Percentiles rank a stretch among this genome's conserved stretches.
phyloP scores from a whole-genome alignment of 2,329 filamentous ascomycete genomes.

The Cladosporium sp. region DNA sequence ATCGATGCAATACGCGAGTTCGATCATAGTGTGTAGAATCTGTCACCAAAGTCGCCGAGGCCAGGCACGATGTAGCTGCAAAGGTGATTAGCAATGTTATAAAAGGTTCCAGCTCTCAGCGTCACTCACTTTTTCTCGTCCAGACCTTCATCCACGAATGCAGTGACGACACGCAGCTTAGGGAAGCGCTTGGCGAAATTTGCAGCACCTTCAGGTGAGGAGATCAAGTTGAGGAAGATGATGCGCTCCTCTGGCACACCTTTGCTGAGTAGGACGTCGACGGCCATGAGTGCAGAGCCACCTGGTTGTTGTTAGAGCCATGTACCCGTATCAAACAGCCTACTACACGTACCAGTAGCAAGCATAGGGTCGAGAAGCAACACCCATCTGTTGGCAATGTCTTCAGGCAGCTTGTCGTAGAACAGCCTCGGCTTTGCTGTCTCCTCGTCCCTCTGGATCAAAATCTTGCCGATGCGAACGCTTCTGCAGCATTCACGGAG shows the following conservation, averaged over 20 bases:
- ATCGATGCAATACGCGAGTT: no score
- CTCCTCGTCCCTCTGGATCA: slow-evolving; percentile 96
- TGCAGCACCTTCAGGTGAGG: slow-evolving; percentile 87
- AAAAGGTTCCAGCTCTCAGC: neutral
- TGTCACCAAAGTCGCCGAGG: slow-evolving; percentile 89
- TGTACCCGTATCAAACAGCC: neutral
- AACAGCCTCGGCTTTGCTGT: slow-evolving; percentile 88
- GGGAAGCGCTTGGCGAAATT: slow-evolving; percentile 89
- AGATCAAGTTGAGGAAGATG: slow-evolving; percentile 92
- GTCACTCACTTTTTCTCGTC: slow-evolving; percentile 89
- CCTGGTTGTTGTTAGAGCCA: slow-evolving; percentile 47
- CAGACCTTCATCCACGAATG: slow-evolving; percentile 93
- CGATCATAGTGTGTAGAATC: slow-evolving; percentile 83
- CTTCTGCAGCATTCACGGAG: slow-evolving; percentile 93
- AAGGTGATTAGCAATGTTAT: slow-evolving; percentile 30
- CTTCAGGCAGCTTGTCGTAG: slow-evolving; percentile 94
- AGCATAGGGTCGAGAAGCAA: slow-evolving; percentile 98
- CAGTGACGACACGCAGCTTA: slow-evolving; percentile 84
- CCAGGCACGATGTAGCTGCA: slow-evolving; percentile 89
- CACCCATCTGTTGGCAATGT: slow-evolving; percentile 91
- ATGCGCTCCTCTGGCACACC: slow-evolving; percentile 95
- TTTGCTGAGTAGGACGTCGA: slow-evolving; percentile 82
- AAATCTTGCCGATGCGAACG: slow-evolving; percentile 96
- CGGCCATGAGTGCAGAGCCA: slow-evolving; percentile 93
- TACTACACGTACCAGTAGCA: slow-evolving; percentile 67